phyloP scores from a whole-genome alignment of 257 asterid species.

The Anisodus tanguticus region DNA sequence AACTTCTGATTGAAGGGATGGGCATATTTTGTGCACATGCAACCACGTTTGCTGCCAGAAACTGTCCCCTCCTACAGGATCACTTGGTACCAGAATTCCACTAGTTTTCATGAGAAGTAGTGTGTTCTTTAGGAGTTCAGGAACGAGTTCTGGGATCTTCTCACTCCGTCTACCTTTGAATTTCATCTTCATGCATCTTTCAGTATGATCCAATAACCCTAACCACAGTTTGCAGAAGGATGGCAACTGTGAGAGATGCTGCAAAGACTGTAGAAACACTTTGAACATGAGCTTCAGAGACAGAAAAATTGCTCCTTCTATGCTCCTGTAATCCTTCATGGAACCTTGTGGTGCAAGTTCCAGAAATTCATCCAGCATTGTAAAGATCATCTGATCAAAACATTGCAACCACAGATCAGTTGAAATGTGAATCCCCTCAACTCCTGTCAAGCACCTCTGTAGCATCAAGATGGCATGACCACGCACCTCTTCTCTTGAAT shows the following conservation, averaged over 20 bases:
- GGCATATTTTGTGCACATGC: constrained; percentile 68
- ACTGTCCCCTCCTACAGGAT: constrained; percentile 65
- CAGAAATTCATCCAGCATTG: constrained; percentile 67
- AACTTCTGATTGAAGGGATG: constrained; percentile 70
- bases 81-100: constrained; percentile 67
- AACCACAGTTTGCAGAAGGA: constrained; percentile 76
- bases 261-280: constrained; percentile 64
- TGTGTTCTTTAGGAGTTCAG: constrained; percentile 88
- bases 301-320: constrained; percentile 71
- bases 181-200: constrained; percentile 63
- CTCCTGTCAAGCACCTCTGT: constrained; percentile 75
- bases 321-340: constrained; percentile 71
- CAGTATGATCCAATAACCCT: constrained; percentile 62
- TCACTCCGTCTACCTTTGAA: constrained; percentile 79
- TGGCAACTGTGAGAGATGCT: constrained; percentile 53
- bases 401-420: constrained; percentile 74
- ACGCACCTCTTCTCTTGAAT: constrained; percentile 84
- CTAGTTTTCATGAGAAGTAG: constrained; percentile 73
- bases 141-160: constrained; percentile 79
- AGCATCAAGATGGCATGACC: constrained; percentile 70
- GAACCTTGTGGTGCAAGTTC: constrained; percentile 67
- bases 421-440: constrained; percentile 64
- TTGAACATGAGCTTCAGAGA: constrained; percentile 75
- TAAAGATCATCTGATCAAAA: constrained; percentile 72
- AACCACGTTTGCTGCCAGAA: constrained; percentile 89